Percentiles rank a stretch among this genome's conserved stretches.
These are phyloP conservation scores for Myochromella boudieri DNA, from an alignment of 768 basidiomycete species.

Conservation along the genomic window DNA sequence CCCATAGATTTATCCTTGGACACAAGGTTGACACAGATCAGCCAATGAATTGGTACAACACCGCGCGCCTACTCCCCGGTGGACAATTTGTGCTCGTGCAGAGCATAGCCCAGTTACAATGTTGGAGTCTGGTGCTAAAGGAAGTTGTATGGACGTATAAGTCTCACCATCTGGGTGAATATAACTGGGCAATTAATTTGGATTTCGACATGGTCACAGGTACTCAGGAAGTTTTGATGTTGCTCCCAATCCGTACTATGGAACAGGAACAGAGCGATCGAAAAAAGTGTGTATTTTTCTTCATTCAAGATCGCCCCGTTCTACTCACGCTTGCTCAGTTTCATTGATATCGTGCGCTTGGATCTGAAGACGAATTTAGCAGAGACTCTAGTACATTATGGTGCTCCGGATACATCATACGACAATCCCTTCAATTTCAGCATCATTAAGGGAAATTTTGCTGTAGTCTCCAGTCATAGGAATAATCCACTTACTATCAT, in stretches of 20 bases:
- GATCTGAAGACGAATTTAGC: background rate
- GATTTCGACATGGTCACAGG: background rate
- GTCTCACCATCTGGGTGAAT: background rate
- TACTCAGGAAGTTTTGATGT: background rate
- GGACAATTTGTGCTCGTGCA: slow-evolving; percentile 1
- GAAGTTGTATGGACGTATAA: background rate
- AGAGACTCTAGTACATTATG: background rate
- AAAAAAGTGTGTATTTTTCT: background rate
- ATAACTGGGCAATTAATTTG: background rate
- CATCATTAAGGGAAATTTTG: background rate
- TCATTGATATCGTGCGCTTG: background rate
- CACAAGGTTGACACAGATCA: background rate
- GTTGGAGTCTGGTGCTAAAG: background rate
- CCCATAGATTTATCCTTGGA: background rate
- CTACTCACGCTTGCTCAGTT: background rate
- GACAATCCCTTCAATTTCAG: background rate
- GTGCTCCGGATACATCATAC: background rate
- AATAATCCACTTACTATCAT: background rate
- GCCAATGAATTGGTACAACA: background rate
- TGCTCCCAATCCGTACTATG: background rate
- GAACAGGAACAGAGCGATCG: background rate
- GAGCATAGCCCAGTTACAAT: background rate
- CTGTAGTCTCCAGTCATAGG: background rate
- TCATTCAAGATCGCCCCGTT: background rate
- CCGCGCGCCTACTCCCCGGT: background rate